A percentile compares a stretch with the other conserved stretches of the same genome.
Conservation (phyloP, 2,329 filamentous ascomycete genomes). For the Colletotrichum horii region DNA sequence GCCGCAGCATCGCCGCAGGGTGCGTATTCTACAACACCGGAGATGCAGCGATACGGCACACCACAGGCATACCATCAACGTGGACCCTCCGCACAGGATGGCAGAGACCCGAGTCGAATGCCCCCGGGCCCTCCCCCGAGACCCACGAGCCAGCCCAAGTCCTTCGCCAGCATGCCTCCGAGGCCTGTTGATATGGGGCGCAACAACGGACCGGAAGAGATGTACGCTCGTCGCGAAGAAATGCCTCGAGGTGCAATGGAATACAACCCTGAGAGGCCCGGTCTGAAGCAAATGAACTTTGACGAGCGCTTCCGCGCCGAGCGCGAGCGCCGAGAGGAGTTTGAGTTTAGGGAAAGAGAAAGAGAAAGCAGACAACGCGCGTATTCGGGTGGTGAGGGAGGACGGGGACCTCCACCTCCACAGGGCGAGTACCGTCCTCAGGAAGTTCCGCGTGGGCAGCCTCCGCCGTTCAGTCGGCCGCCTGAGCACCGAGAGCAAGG, state of each 20-base stretch:
- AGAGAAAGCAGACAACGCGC: conserved; percentile 50
- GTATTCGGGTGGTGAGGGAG: conserved; percentile 53
- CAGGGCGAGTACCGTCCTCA: conserved; percentile 52
- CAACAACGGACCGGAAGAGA: conserved; percentile 40
- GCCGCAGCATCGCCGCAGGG: conserved; percentile 54
- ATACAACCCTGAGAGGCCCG: conserved; percentile 58
- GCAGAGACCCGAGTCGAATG: conserved; percentile 41
- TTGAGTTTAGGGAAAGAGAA: conserved; percentile 48
- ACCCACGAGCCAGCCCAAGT: conserved; percentile 58
- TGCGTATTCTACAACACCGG: conserved; percentile 61
- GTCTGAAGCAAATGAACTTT: conserved; percentile 48
- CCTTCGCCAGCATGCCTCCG: conserved; percentile 48
- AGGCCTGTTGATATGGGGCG: conserved; percentile 54
- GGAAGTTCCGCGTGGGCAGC: conserved; percentile 30
- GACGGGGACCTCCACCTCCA: conserved; percentile 48
- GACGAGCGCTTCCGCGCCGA: conserved; percentile 61
- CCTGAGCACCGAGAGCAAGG: conserved; percentile 45
- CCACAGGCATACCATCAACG: conserved; percentile 59
- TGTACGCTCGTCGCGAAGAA: conserved; percentile 58
- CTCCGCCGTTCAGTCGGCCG: conserved; percentile 49
- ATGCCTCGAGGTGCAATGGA: conserved; percentile 41
- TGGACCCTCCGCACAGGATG: conserved; percentile 54
- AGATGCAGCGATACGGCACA: conserved; percentile 63
- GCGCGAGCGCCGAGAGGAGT: conserved; percentile 50
- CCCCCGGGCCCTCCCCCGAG: conserved; percentile 45